Evolutionary conservation across 441 rosid genomes (phyloP).

Genomic region (Gossypium schwendimanii): DNA sequence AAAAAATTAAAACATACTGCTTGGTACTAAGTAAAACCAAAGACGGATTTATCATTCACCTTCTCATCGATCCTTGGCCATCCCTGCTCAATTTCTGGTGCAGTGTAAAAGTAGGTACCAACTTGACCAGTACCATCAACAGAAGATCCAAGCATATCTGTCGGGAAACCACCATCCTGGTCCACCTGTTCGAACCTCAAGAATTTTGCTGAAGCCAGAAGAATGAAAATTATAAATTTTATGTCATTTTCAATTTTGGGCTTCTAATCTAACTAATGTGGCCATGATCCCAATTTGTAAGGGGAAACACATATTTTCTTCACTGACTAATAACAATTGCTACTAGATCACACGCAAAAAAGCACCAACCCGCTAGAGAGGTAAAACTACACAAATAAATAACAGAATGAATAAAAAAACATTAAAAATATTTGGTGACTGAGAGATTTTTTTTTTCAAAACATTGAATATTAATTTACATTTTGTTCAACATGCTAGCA

Average conservation of each 20-base stretch:
- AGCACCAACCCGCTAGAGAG: background rate
- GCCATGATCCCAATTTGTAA: background rate
- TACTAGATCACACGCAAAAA: background rate
- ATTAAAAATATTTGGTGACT: background rate
- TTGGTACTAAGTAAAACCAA: slow-evolving; percentile 15
- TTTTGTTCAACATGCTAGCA: background rate
- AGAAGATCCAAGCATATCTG: slow-evolving; percentile 66
- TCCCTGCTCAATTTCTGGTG: slow-evolving; percentile 97
- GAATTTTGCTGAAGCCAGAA: slow-evolving; percentile 69
- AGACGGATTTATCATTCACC: slow-evolving; percentile 37
- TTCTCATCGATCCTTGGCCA: slow-evolving; percentile 99
- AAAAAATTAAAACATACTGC: background rate
- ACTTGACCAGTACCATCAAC: slow-evolving; percentile 87
- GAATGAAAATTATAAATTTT: slow-evolving; percentile 12
- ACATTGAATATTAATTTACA: background rate
- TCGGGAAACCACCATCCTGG: slow-evolving; percentile 56
- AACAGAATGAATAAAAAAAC: background rate
- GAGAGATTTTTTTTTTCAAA: background rate
- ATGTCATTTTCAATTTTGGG: background rate
- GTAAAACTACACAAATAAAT: background rate
- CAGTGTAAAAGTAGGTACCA: slow-evolving; percentile 95
- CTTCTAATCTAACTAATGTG: background rate
- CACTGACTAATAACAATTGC: background rate
- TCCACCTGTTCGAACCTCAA: slow-evolving; percentile 92
- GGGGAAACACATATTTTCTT: background rate